Base-by-base conservation (phyloP, 169 alveolate genomes). In the Eimeria praecox region DNA sequence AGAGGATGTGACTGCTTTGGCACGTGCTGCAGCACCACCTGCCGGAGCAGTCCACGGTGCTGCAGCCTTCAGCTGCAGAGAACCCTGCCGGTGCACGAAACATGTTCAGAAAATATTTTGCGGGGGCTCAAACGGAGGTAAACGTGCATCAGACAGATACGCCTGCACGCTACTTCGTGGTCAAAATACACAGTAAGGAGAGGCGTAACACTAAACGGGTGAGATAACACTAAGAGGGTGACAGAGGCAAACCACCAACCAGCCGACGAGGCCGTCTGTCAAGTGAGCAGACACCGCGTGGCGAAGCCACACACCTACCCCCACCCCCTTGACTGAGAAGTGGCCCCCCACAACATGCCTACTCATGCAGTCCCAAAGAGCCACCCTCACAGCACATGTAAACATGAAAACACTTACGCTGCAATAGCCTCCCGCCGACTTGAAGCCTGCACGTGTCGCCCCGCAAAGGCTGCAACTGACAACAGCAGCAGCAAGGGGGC, bases 401-500 rank as follows among this genome's bases (percentile, higher is more conserved):
- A 27, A 9, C 40, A n/a, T 0, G 16, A 40, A 27, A 64, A 0
- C 16, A n/a, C 91, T 49, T 54, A 83, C 91, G 77, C 91, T 83
- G 71, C 52, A 83, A 83, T 83, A 8, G 91, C 75, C 75, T 54
- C 77, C 59, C 91, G 49, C 44, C 91, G 75, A 77, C 71, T 54
- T 8, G 71, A 52, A 10, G 91, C 42, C 75, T 83, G 91, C 27
- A 54, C 52, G 75, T 40, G 49, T 49, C 40, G 91, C 52, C 91
- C 91, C 46, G 75, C 77, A 30, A 83, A 54, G 71, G 54, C 91
- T 22, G 49, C 75, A 33, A 83, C 40, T 18, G 91, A 83, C 54
- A 83, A 54, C 44, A 83, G 91, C 75, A 83, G 91, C 49, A 83
- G 91, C 71, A 83, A 38, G 75, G 91, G 91, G 91, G 91, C 91